Evolutionary conservation across 2,329 filamentous ascomycete genomes (phyloP), one percentile per base, ranked within the genome.

Genomic region (Pyrenochaeta sp.): DNA sequence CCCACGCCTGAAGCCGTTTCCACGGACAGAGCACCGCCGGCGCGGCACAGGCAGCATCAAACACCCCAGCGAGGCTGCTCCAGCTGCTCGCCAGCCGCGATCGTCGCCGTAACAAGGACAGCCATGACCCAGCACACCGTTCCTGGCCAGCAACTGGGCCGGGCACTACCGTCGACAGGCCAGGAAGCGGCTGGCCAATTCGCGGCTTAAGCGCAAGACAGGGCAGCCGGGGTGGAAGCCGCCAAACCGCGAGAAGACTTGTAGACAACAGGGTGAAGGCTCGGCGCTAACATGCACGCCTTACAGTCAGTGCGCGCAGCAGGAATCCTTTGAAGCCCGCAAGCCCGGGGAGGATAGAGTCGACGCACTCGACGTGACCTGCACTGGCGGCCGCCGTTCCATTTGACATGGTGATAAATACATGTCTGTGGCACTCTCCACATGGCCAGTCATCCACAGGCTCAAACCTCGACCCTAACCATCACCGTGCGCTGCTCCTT

Each of bases 61-160:
- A 20, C n/a, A 20, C 32, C 33, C 45, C 27, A 20, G 47, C 54
- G 45, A 52, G 54, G 57, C 58, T 58, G 46, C 36, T 41, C 32
- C 39, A 30, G 47, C 35, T 23, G 27, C 42, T 20, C 32, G 33
- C 17, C 48, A 36, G 51, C 44, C 50, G 45, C 52, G 57, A 64
- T 66, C 58, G 58, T 52, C 58, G 49, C 52, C 58, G 50, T 61
- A 56, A 49, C 45, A 51, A n/a, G 41, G 17, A 51, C 31, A 37
- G 33, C 50, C 42, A 46, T 45, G 46, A 63, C 68, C 69, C 69
- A 68, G 66, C 59, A 60, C 54, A 54, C 58, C 56, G 71, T 73
- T 69, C 69, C 71, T 68, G 69, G 66, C 63, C 61, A 62, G 63
- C 63, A 59, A 69, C 64, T 69, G 66, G 72, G 60, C 69, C 70